phyloP scores from a whole-genome alignment of 1,139 yeast genomes.

The Geotrichum carabidarum region DNA sequence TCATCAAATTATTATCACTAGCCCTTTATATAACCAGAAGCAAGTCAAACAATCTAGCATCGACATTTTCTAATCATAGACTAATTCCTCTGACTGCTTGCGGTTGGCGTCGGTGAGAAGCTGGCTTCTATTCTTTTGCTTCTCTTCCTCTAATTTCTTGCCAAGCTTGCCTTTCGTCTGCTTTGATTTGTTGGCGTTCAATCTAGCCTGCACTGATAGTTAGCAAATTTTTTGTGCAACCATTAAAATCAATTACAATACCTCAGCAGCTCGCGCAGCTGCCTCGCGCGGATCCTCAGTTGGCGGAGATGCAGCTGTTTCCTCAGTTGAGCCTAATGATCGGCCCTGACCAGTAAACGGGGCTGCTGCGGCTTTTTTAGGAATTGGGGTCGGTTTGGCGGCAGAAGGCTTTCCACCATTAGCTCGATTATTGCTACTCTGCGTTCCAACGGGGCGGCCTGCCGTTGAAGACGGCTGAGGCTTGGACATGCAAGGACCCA shows the following conservation, averaged over 20 bases:
- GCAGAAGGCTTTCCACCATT: neutral
- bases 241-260: neutral
- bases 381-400: neutral
- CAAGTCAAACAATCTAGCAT: too few species aligned
- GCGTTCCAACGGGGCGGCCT: slow-evolving; percentile 6
- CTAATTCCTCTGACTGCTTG: slow-evolving; percentile 10
- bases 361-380: neutral
- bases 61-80: slow-evolving; percentile 13
- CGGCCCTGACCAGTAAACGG: slow-evolving; percentile 16
- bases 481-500: slow-evolving; percentile 18
- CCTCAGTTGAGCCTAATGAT: slow-evolving; percentile 3
- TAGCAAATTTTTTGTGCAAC: neutral
- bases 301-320: neutral
- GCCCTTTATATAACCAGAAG: too few species aligned
- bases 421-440: slow-evolving; percentile 1
- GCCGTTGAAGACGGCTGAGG: slow-evolving; percentile 2
- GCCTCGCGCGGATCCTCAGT: slow-evolving; percentile 16
- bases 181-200: slow-evolving; percentile 8
- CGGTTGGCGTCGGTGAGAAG: neutral
- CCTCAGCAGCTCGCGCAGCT: slow-evolving; percentile 22
- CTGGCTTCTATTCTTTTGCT: slow-evolving; percentile 12
- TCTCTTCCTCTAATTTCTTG: slow-evolving; percentile 17
- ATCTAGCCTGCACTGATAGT: slow-evolving; percentile 12
- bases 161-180: slow-evolving; percentile 15
- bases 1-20: too few species aligned